phyloP scores from a whole-genome alignment of 2,329 filamentous ascomycete species.

The Penicillium sp. region DNA sequence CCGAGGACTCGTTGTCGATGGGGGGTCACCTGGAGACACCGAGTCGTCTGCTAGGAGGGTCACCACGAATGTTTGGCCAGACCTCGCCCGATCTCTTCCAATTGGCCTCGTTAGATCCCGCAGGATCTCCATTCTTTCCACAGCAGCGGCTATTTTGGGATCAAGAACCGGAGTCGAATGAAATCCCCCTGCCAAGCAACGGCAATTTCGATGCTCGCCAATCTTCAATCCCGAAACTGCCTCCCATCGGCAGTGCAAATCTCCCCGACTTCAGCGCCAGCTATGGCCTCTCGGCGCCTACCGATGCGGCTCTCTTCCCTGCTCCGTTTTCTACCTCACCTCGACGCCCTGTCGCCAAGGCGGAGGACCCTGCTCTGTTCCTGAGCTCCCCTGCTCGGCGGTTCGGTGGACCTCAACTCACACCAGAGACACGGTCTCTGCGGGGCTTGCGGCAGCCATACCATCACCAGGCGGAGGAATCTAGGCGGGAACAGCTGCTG shows the following conservation, averaged over 20 bases:
- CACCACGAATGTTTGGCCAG: slow-evolving; percentile 54
- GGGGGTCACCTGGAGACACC: slow-evolving; percentile 47
- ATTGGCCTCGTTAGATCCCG: slow-evolving; percentile 53
- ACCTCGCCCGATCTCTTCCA: slow-evolving; percentile 62
- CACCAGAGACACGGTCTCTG: slow-evolving; percentile 30
- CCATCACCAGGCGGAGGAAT: slow-evolving; percentile 52
- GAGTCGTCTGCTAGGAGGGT: slow-evolving; percentile 46
- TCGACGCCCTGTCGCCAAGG: slow-evolving; percentile 39
- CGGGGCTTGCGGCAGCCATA: slow-evolving; percentile 46
- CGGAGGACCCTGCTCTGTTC: slow-evolving; percentile 51
- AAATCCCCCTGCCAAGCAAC: slow-evolving; percentile 17
- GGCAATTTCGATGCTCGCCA: slow-evolving; percentile 25
- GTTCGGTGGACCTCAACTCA: slow-evolving; percentile 44
- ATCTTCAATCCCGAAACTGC: slow-evolving; percentile 39
- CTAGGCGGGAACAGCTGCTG: slow-evolving; percentile 45
- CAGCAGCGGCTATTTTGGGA: slow-evolving; percentile 57
- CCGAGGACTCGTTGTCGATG: slow-evolving; percentile 15
- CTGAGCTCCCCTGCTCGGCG: slow-evolving; percentile 52
- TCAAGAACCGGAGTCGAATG: slow-evolving; percentile 34
- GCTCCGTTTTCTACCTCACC: slow-evolving; percentile 50
- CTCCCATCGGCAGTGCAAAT: slow-evolving; percentile 36
- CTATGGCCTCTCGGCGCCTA: slow-evolving; percentile 33
- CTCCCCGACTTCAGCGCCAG: slow-evolving; percentile 34
- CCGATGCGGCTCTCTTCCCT: slow-evolving; percentile 43
- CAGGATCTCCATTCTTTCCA: slow-evolving; percentile 59